Evolutionary conservation across 106 monocot genomes (phyloP), one percentile per base, ranked within the genome.

Genomic region (Apostasia shenzhenica): DNA sequence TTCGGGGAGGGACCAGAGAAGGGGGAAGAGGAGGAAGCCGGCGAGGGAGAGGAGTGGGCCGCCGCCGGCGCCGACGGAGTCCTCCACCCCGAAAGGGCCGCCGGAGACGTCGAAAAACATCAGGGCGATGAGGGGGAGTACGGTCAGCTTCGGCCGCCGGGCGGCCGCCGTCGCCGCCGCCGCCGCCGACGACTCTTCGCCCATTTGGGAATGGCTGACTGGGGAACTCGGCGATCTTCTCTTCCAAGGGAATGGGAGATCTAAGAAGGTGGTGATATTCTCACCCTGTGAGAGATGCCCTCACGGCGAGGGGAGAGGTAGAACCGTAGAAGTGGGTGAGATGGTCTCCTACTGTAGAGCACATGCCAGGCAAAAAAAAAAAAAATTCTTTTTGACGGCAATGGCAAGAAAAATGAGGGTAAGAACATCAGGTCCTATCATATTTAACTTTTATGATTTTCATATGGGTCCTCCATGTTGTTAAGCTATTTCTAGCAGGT

Each of bases 31-130:
- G 67, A 94, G 79, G 84, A 94, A 90, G 39, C 94, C 94, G 11
- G 83, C 72, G 69, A 94, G 72, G 57, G 94, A 43, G 45, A 94
- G 84, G 71, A 94, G 76, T 6, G 89, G 80, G 0, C 94, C 94
- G 14, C 82, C 94, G 68, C 89, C 94, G 53, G 70, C 52, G 14
- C 78, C 49, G 72, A 94, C 94, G 39, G 94, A 90, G 73, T 90
- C 90, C 78, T 94, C 94, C 5, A 94, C 66, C 41, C 94, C 94
- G 77, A 94, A 94, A 9, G 94, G 94, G 0, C 94, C 90, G 47
- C 90, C 94, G 70, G 85, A 94, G 71, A 94, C 94, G 69, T 94
- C 86, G 84, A 79, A 94, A 81, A 94, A 94, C 77, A 94, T 87
- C 48, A 94, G 82, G 55, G 94, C 94, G 52, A 94, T 61, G 1